Percentiles rank a stretch among this genome's conserved stretches.
Evolutionary conservation across 257 asterid species (phyloP).

Genomic region (Parsonsia alboflavescens): DNA sequence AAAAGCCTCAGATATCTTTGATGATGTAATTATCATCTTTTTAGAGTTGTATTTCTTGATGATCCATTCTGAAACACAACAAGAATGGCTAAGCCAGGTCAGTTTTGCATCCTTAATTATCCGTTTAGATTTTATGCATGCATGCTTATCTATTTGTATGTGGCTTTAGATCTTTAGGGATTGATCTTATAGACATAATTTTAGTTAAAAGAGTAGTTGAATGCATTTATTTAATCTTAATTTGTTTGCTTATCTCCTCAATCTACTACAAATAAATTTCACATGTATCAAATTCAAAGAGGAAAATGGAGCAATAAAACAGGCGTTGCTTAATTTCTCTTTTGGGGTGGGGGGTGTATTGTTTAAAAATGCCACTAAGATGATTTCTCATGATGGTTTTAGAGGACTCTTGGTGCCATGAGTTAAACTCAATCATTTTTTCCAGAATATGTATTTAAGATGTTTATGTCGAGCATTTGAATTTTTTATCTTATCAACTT

Average conservation of each 20-base stretch:
- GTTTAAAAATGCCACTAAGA: background rate
- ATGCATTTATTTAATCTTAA: background rate
- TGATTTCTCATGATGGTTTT: background rate
- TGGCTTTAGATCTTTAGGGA: background rate
- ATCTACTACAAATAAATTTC: background rate
- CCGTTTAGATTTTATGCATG: background rate
- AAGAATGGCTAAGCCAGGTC: constrained; percentile 36
- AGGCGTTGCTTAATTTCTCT: background rate
- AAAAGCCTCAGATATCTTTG: constrained; percentile 21
- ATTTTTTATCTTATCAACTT: background rate
- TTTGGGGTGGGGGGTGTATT: too few relatives aligned
- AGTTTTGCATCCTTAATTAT: constrained; percentile 18
- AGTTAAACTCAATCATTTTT: background rate
- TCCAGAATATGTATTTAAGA: background rate
- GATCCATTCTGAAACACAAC: constrained; percentile 20
- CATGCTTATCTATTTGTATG: background rate
- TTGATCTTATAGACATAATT: background rate
- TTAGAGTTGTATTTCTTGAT: constrained; percentile 22
- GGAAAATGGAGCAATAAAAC: constrained; percentile 12
- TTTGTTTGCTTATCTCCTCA: background rate
- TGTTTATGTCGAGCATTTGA: background rate
- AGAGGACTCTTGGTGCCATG: background rate
- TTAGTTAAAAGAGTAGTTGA: background rate
- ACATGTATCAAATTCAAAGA: background rate
- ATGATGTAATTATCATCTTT: constrained; percentile 27